A percentile compares a stretch with the other conserved stretches of the same genome.
phyloP scores from a whole-genome alignment of 768 basidiomycete genomes.

The Leccinum barrowsii region DNA sequence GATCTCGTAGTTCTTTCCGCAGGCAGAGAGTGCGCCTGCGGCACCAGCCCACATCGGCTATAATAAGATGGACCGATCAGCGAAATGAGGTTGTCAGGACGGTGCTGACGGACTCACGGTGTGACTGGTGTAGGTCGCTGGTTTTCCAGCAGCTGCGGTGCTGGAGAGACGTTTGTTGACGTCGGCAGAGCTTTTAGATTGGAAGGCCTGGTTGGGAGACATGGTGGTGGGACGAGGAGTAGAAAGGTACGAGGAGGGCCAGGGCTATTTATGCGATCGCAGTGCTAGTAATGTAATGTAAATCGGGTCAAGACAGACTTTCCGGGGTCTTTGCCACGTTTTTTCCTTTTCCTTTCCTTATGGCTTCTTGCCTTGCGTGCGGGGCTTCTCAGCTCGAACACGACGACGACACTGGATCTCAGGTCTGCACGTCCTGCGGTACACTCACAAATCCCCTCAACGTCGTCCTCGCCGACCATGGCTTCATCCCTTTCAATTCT shows the following conservation, averaged over 20 bases:
- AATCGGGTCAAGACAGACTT: constrained; percentile 15
- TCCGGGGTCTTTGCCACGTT: constrained; percentile 8
- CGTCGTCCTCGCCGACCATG: constrained; percentile 51
- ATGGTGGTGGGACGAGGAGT: constrained; percentile 38
- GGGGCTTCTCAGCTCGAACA: constrained; percentile 43
- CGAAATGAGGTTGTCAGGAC: not conserved
- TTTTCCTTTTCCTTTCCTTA: not conserved
- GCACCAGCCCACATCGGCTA: constrained; percentile 90
- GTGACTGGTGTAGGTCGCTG: constrained; percentile 61
- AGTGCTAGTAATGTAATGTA: too few relatives aligned
- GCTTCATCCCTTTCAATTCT: constrained; percentile 26
- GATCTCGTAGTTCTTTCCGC: constrained; percentile 62
- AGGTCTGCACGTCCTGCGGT: constrained; percentile 69
- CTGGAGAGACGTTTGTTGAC: constrained; percentile 69
- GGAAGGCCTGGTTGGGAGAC: constrained; percentile 53
- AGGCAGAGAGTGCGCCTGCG: constrained; percentile 58
- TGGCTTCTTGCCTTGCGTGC: constrained; percentile 49
- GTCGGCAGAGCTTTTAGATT: constrained; percentile 61
- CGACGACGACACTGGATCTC: constrained; percentile 56
- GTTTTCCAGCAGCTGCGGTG: constrained; percentile 43
- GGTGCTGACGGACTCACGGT: constrained; percentile 45
- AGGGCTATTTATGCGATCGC: constrained; percentile 31
- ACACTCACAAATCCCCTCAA: constrained; percentile 64
- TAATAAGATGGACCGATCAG: constrained; percentile 12
- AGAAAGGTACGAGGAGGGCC: constrained; percentile 15